Evolutionary conservation across 2,329 filamentous ascomycete genomes (phyloP), one percentile per base, ranked within the genome.

Genomic region (Colletotrichum lindemuthianum): DNA sequence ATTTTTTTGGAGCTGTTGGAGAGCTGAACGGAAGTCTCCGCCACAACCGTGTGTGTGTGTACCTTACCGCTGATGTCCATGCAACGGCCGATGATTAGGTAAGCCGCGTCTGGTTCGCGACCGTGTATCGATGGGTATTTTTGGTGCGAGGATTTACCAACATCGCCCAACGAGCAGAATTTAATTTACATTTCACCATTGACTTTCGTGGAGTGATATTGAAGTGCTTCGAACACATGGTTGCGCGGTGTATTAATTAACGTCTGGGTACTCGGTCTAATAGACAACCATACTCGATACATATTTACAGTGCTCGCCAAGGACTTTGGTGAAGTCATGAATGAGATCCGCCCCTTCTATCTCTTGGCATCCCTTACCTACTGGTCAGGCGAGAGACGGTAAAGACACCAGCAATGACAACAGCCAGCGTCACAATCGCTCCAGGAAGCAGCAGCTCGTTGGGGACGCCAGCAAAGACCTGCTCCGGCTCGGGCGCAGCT

Each of bases 401-500:
- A 80, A 99, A 99, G 10, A 98, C 95, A 69, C 92, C 92, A 44
- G 96, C 85, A 77, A 99, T 97, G 41, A 97, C 94, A 47, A 96
- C 92, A 9, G 95, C 96, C 73, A 99, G 80, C n/a, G 94, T 94
- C 61, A 96, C 93, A 75, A 99, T 95, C 16, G 96, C 96, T 69
- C 96, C 96, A 0, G 96, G 96, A 45, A 98, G 86, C 15, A 99
- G 83, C 59, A 98, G 82, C 73, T 99, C 96, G 74, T 99, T 99
- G 8, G 96, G 93, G 39, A 99, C 91, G 59, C 96, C 96, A 2
- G 90, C 86, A 73, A 99, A 95, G 63, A 97, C 82, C 78, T 97
- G 92, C 65, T 95, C 89, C 63, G 88, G 85, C 59, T 86, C 80
- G 37, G 74, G 80, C 65, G 74, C 74, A 40, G 73, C 69, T 64